Conservation (phyloP, 768 basidiomycete species). For the Sporobolomyces roseus region DNA sequence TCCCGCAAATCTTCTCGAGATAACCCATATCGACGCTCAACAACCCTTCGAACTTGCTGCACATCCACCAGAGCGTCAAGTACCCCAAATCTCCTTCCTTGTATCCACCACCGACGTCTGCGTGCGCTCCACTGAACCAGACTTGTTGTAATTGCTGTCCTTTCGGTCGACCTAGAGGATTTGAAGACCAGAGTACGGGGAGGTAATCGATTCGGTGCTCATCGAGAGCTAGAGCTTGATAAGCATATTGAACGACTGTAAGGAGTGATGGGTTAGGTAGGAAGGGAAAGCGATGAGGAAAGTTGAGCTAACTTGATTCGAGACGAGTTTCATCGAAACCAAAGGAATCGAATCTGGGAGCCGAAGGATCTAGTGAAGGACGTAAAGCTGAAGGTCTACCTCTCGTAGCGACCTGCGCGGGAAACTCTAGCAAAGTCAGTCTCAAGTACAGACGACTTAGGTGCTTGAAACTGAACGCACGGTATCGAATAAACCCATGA, state of each 20-base stretch:
- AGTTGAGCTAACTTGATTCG: constrained; percentile 1
- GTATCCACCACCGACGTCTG: constrained; percentile 31
- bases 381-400: constrained; percentile 25
- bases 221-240: constrained; percentile 27
- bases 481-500: constrained; percentile 24
- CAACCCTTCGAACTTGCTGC: neutral
- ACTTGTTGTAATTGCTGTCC: constrained; percentile 12
- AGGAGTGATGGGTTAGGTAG: too few species aligned
- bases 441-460: neutral
- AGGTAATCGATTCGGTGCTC: constrained; percentile 18
- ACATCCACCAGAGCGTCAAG: constrained; percentile 21
- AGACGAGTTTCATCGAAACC: constrained; percentile 20
- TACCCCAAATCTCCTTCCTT: constrained; percentile 8
- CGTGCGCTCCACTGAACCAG: constrained; percentile 23
- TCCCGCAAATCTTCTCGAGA: neutral
- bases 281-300: too few species aligned
- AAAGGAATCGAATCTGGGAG: constrained; percentile 10
- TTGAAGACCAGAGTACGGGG: constrained; percentile 16
- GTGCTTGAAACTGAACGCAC: neutral
- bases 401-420: constrained; percentile 15
- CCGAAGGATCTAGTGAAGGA: neutral
- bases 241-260: constrained; percentile 10
- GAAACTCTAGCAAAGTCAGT: too few species aligned
- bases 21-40: constrained; percentile 12
- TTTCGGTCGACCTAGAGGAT: constrained; percentile 8